phyloP scores from a whole-genome alignment of 306 rosid genomes.

The Vicia sativa region DNA sequence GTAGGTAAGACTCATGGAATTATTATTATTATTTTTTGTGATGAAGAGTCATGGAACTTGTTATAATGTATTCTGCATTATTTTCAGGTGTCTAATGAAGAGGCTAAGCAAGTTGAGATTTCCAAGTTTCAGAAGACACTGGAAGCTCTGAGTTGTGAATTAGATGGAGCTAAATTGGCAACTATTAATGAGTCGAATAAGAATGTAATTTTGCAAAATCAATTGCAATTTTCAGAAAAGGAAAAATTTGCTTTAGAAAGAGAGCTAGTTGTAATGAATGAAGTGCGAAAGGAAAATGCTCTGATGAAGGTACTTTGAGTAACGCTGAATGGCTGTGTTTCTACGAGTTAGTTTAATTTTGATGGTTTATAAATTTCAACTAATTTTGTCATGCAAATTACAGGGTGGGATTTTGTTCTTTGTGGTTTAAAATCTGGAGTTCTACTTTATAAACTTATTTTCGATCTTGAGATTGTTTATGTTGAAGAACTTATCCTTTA shows the following conservation, averaged over 20 bases:
- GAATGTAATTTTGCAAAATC: constrained; percentile 82
- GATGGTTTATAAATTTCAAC: constrained; percentile 1
- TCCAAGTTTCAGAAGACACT: constrained; percentile 69
- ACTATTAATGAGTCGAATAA: constrained; percentile 81
- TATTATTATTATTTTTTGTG: background rate
- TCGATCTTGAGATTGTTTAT: constrained; percentile 1
- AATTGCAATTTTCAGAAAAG: constrained; percentile 65
- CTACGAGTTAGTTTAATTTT: constrained; percentile 20
- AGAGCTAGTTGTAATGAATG: constrained; percentile 70
- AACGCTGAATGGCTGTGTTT: constrained; percentile 21
- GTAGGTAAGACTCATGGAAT: constrained; percentile 10
- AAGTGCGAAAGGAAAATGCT: constrained; percentile 75
- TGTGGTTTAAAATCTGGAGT: constrained; percentile 8
- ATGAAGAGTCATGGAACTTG: constrained; percentile 14
- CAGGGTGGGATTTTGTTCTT: background rate
- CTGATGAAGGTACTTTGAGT: constrained; percentile 58
- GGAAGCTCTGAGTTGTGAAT: constrained; percentile 70
- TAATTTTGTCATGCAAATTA: constrained; percentile 1
- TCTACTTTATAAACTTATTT: background rate
- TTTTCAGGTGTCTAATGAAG: constrained; percentile 87
- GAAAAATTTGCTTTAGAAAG: constrained; percentile 78
- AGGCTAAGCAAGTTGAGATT: constrained; percentile 71
- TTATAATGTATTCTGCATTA: constrained; percentile 20
- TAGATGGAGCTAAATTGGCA: constrained; percentile 75
- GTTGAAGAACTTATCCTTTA: background rate